Evolutionary conservation across 192 early-diverging fungal species (phyloP), one percentile per base, ranked within the genome.

Genomic region (Linnemannia schmuckeri): DNA sequence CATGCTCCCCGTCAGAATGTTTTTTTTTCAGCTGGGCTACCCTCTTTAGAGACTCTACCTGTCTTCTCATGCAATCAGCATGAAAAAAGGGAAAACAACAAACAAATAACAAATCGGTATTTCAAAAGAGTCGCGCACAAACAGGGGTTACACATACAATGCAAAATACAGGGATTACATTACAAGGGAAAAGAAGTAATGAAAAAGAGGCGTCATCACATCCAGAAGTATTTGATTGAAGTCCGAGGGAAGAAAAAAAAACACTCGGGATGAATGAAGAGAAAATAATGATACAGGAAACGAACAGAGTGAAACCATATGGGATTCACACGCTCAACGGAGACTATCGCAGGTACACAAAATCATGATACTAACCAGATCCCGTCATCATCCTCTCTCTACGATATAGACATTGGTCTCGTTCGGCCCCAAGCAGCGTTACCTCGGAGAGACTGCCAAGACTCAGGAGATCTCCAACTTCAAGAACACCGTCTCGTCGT

Each of bases 391-490:
- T 18, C n/a, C 47, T 35, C 63, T 42, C 52, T 30, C 24, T 15
- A 46, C 76, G 27, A 30, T 5, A 35, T 95, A 87, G 78, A 94
- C 97, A 17, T 91, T 99, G 81, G 96, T 98, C 10, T 98, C 97
- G 17, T 98, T 99, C 88, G 97, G 97, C 70, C 90, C 89, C 87
- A 99, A 99, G 93, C 97, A 98, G 89, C 94, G 98, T 82, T 98
- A 93, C 88, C 93, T 99, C 55, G 98, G 98, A 80, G 98, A 99
- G 91, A 89, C 95, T 57, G 98, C 97, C 44, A 99, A 99, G 91
- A 98, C 95, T 37, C 94, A 95, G 89, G 97, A 99, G 90, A 94
- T 99, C 88, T 96, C 95, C 89, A 99, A 99, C 93, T 98, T 98
- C 90, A 98, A 98, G 90, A 98, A 97, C 91, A 99, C 98, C 78